Percentiles rank a stretch among this genome's conserved stretches.
These are phyloP conservation scores for Ceratocystis papillata DNA, from an alignment of 2,329 filamentous ascomycete genomes.

Conservation along the genomic window DNA sequence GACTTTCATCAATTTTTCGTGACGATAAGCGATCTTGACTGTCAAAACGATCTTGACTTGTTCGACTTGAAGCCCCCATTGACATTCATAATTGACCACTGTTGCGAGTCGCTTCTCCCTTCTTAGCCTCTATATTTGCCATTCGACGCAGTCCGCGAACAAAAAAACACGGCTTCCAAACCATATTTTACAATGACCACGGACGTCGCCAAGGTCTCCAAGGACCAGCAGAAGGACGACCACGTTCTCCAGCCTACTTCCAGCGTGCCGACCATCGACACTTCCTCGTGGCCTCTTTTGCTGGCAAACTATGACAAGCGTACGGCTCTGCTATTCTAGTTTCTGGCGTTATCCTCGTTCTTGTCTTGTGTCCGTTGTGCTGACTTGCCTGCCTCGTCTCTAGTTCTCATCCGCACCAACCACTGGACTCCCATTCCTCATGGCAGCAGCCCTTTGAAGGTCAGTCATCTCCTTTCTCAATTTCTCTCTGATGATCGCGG, in stretches of 20 bases:
- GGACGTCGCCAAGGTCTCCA: slow-evolving; percentile 36
- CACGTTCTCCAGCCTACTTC: slow-evolving; percentile 89
- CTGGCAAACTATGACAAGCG: slow-evolving; percentile 92
- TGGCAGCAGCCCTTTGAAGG: slow-evolving; percentile 75
- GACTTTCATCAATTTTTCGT: slow-evolving; percentile 9
- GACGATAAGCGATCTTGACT: slow-evolving; percentile 5
- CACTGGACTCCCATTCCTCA: slow-evolving; percentile 96
- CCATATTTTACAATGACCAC: slow-evolving; percentile 34
- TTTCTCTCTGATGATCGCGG: no score
- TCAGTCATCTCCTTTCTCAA: slow-evolving; percentile 1
- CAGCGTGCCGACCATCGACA: slow-evolving; percentile 65
- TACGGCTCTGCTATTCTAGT: slow-evolving; percentile 36
- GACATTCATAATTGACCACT: no score
- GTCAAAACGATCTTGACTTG: neutral
- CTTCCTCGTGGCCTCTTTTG: slow-evolving; percentile 82
- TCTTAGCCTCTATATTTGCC: neutral
- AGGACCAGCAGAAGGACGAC: slow-evolving; percentile 47
- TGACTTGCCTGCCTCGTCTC: slow-evolving; percentile 27
- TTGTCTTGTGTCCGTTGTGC: slow-evolving; percentile 18
- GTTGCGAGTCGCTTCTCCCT: neutral
- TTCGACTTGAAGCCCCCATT: neutral
- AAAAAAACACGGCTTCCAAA: no score
- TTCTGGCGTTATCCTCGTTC: no score
- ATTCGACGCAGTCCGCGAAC: no score
- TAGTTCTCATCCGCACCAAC: slow-evolving; percentile 83